Evolutionary conservation across 768 basidiomycete genomes (phyloP), one percentile per base, ranked within the genome.

Genomic region (Favolaschia claudopus): DNA sequence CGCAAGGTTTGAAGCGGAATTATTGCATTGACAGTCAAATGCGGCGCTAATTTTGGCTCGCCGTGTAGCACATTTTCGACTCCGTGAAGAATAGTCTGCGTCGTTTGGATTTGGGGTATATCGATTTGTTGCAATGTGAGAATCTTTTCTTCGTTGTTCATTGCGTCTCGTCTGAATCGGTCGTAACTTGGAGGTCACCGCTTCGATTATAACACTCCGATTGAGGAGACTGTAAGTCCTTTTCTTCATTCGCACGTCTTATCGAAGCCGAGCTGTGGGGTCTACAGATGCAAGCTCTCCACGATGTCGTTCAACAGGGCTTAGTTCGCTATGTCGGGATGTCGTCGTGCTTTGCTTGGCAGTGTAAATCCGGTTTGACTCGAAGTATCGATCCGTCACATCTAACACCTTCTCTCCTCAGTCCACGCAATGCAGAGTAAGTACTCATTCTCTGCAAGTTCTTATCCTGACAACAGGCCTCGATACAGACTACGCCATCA

Each of bases 1-100:
- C 72, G 79, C 31, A 79, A 82, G 75, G 80, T 80, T 25, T 25
- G 50, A 29, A 14, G n/a, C n/a, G n/a, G n/a, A n/a, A n/a, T n/a
- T n/a, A n/a, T n/a, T n/a, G n/a, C n/a, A n/a, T n/a, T n/a, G n/a
- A n/a, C n/a, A n/a, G n/a, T n/a, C n/a, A n/a, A n/a, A n/a, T n/a
- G n/a, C n/a, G n/a, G n/a, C n/a, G n/a, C n/a, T n/a, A n/a, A n/a
- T n/a, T n/a, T n/a, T n/a, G n/a, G n/a, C 17, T 15, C 34, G 15
- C 24, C 22, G 12, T 13, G 32, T 9, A 40, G 39, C 39, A 40
- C 20, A 40, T 40, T 8, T 40, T 40, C 39, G 39, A 40, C 39
- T 40, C 39, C 12, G 39, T 40, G 12, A 40, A 40, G 39, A 10
- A 40, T 20, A 40, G 39, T 40, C 20, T 40, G 39, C 39, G 39